A percentile compares a stretch with the other conserved stretches of the same genome.
Evolutionary conservation across 148 eudicot species (phyloP).

Genomic region (Fagopyrum esculentum): DNA sequence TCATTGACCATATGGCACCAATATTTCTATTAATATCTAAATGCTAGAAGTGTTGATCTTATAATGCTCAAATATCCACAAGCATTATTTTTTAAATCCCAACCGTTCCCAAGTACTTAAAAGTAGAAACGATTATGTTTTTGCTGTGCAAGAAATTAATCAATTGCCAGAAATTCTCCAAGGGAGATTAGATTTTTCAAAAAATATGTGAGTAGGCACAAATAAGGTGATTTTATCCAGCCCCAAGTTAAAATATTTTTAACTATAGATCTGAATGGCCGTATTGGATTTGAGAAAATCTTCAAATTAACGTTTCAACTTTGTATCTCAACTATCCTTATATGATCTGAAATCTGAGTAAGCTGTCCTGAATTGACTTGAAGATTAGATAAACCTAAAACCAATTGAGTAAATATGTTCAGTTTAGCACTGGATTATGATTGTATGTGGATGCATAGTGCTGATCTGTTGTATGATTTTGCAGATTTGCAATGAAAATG

Average conservation of each 20-base stretch:
- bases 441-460: constrained; percentile 1
- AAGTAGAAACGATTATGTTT: neutral
- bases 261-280: neutral
- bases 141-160: neutral
- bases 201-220: too few relatives aligned
- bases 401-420: neutral
- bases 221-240: neutral
- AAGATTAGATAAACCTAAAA: neutral
- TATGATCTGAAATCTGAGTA: neutral
- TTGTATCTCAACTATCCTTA: neutral
- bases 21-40: too few relatives aligned
- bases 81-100: too few relatives aligned
- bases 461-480: neutral
- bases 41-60: too few relatives aligned
- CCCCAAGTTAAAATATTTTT: neutral
- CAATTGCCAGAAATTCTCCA: neutral
- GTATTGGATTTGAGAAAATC: neutral
- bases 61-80: too few relatives aligned
- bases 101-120: neutral
- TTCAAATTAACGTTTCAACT: neutral
- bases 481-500: constrained; percentile 68
- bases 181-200: neutral
- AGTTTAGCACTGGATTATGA: neutral
- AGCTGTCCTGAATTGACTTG: neutral
- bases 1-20: too few relatives aligned